These are phyloP conservation scores for Halenospora varia DNA, from an alignment of 495 filamentous ascomycete species.

Conservation along the genomic window DNA sequence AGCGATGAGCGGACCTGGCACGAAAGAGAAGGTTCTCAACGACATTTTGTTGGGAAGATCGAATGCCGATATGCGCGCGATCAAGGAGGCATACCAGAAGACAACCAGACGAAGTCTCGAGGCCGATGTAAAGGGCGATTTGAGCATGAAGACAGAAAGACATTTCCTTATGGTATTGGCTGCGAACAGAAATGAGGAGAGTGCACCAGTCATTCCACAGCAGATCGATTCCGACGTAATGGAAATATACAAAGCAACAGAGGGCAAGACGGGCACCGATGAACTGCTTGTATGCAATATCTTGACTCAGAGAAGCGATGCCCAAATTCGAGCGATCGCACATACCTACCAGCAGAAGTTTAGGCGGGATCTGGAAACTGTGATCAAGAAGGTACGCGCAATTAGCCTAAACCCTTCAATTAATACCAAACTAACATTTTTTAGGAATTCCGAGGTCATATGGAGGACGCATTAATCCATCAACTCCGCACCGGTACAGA, in stretches of 20 bases:
- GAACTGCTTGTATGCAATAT: slow-evolving; percentile 73
- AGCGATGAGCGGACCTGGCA: slow-evolving; percentile 74
- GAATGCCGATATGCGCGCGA: slow-evolving; percentile 80
- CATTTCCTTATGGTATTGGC: slow-evolving; percentile 76
- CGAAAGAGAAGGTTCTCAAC: slow-evolving; percentile 79
- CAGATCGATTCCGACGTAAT: slow-evolving; percentile 67
- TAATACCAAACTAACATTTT: slow-evolving; percentile 6
- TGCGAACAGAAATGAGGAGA: slow-evolving; percentile 70
- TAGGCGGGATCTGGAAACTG: slow-evolving; percentile 59
- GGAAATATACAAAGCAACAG: slow-evolving; percentile 68
- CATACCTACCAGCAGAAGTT: slow-evolving; percentile 66
- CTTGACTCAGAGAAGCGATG: slow-evolving; percentile 66
- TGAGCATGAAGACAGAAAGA: slow-evolving; percentile 78
- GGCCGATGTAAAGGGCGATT: slow-evolving; percentile 65
- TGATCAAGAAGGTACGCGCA: slow-evolving; percentile 60
- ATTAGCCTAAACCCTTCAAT: too few species aligned
- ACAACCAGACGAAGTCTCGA: slow-evolving; percentile 59
- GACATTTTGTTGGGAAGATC: slow-evolving; percentile 78
- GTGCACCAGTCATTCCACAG: slow-evolving; percentile 62
- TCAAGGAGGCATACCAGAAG: slow-evolving; percentile 70
- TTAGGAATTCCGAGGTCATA: slow-evolving; percentile 83
- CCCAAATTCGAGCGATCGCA: slow-evolving; percentile 75
- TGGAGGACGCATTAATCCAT: slow-evolving; percentile 77
- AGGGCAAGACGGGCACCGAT: slow-evolving; percentile 67
- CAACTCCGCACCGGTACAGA: slow-evolving; percentile 76